Evolutionary conservation across 345 rosid species (phyloP), one percentile per base, ranked within the genome.

Genomic region (Durio zibethinus): DNA sequence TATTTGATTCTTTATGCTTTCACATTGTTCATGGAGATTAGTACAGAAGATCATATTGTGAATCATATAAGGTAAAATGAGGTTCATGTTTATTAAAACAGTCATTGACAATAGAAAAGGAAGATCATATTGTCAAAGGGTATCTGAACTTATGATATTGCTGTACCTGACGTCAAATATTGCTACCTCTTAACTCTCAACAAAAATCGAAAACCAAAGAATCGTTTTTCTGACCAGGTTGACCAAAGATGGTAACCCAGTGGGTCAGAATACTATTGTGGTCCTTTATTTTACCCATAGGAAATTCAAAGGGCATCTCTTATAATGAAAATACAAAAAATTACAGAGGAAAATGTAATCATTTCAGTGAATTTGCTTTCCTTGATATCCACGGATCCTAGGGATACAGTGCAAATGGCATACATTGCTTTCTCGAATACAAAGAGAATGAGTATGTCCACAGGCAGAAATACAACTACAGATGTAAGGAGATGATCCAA

Each of bases 351-450:
- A 27, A 75, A 76, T 75, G 12, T 52, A 21, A 36, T 76, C 62
- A n/a, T 48, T 64, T 56, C 50, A 45, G 7, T 75, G 67, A 80
- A 67, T 40, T 70, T 81, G 74, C 20, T 81, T 53, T 75, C 61
- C 69, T 52, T 77, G 53, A 61, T 65, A 63, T 16, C 77, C 52
- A 53, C 3, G 12, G 47, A 72, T 5, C 68, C 74, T 47, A 77
- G 61, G 36, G 70, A 72, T 82, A 36, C 77, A 71, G 57, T 43
- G 63, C 77, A 75, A 43, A 45, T 62, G 47, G 27, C 74, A 70
- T 47, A 76, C 48, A 36, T 59, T 74, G 10, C 54, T 70, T 69
- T 36, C 47, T 59, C 31, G 4, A 77, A 18, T 29, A 40, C 76
- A 74, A 59, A 74, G n/a, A 29, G 25, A 74, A 21, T 42, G 40